Percentiles rank a stretch among this genome's conserved stretches.
Conservation (phyloP, 2,329 filamentous ascomycete genomes). For the Ophiostoma pallidulum region DNA sequence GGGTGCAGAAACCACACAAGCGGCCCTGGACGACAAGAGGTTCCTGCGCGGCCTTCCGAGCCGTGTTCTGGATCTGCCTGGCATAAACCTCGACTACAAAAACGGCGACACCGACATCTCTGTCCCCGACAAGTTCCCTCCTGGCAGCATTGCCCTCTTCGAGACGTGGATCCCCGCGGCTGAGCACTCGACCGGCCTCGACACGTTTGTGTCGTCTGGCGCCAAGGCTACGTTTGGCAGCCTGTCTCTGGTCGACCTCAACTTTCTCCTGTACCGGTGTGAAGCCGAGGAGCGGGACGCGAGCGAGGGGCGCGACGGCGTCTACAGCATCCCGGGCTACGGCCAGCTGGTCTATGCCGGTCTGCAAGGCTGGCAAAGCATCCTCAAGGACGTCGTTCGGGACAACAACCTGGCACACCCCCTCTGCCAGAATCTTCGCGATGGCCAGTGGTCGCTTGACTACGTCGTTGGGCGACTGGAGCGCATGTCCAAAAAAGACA, state of each 20-base stretch:
- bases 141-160: conserved; percentile 88
- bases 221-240: conserved; percentile 68
- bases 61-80: conserved; percentile 62
- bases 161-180: conserved; percentile 91
- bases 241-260: conserved; percentile 72
- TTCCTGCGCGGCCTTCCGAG: conserved; percentile 77
- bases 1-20: conserved; percentile 57
- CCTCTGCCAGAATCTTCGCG: conserved; percentile 82
- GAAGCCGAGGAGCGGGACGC: conserved; percentile 78
- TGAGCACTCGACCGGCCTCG: conserved; percentile 73
- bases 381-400: conserved; percentile 72
- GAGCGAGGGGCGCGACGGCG: conserved; percentile 73
- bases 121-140: conserved; percentile 74
- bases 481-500: conserved; percentile 53
- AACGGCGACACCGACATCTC: conserved; percentile 69
- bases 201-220: conserved; percentile 76
- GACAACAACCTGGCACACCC: conserved; percentile 91
- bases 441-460: conserved; percentile 87
- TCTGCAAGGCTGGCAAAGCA: conserved; percentile 97
- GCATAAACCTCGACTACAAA: conserved; percentile 62
- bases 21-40: conserved; percentile 58
- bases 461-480: conserved; percentile 75
- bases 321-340: conserved; percentile 75
- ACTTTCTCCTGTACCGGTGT: conserved; percentile 83
- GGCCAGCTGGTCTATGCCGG: conserved; percentile 88